Evolutionary conservation across 2,329 filamentous ascomycete genomes (phyloP), one percentile per base, ranked within the genome.

Genomic region (Teratosphaeria gauchensis): DNA sequence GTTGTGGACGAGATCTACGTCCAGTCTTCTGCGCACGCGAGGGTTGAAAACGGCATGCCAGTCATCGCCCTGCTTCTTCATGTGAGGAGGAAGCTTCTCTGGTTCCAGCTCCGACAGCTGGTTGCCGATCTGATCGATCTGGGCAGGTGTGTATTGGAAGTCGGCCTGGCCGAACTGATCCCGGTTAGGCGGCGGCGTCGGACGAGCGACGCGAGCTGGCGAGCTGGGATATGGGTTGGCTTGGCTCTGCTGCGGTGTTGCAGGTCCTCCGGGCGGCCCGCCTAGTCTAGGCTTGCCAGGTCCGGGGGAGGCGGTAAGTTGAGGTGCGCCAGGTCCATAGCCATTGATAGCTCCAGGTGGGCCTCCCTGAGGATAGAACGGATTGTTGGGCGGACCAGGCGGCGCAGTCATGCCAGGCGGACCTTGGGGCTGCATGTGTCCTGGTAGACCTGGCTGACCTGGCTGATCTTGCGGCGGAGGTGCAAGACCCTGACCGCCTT

Each of bases 41-140:
- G 92, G 91, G 76, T 99, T 69, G 82, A 96, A 99, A 64, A 97
- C 89, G 52, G 90, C 92, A 72, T 95, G 95, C 94, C 94, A 99
- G 72, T 97, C 94, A 52, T 84, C 79, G 32, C 90, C 89, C 59
- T 90, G 88, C 72, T 92, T 92, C 82, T 97, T 97, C 63, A 91
- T 84, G 66, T 91, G 86, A 1, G 88, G 83, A 32, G 92, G 90
- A 48, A 97, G 81, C 61, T 90, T 84, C 61, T 96, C 91, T 6
- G 89, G 84, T 66, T 96, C 90, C 61, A 96, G 82, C 64, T 97
- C 92, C 56, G 89, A 89, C 31, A 96, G 81, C 56, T 87, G 84
- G 67, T 89, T 89, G 60, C 84, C 83, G 19, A 84, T 82, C 67
- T 77, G 76, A 19, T 71, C 71, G 8, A 72, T 60, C 56, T 72